Evolutionary conservation across 371 early-diverging fungal genomes (phyloP), one percentile per base, ranked within the genome.

Genomic region (Mortierella sp.): DNA sequence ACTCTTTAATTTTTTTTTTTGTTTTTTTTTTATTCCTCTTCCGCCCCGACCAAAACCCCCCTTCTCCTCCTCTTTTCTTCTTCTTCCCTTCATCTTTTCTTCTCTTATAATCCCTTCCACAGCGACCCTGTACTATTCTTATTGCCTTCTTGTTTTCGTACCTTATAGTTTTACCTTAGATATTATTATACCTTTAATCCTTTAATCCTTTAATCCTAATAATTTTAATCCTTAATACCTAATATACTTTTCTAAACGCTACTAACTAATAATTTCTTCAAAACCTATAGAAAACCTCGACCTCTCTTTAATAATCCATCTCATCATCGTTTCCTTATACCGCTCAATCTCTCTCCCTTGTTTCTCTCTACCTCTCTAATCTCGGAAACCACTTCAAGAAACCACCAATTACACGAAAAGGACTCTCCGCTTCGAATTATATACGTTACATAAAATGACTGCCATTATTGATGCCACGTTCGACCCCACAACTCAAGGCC

Each of bases 401-500:
- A 6, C 40, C 6, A 13, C 40, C 40, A 40, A 6, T 40, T 40
- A 9, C 40, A 40, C 13, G 9, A 40, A 40, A 40, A 9, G 13
- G 6, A 40, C 45, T 35, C 9, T 35, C 9, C 9, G 3, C 9
- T 35, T 35, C 3, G 3, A 9, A 45, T 15, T 15, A 45, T 9
- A 45, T 3, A 12, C 5, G 15, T n/a, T 9, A 17, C 15, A 9
- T 15, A 63, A 40, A 45, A 76, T 76, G 76, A 40, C 63, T 29
- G 54, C 71, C 28, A 47, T 67, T 29, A 34, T 58, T 9, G 76
- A 70, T n/a, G 59, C 19, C 67, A 66, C 64, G 2, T 76, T 66
- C n/a, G 68, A 66, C 40, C 64, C 71, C 29, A 59, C 69, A 32
- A 31, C 63, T 29, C 74, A 76, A 12, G 71, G 71, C n/a, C 68